Conservation (phyloP, 1,284 basidiomycete genomes). For the Coniferiporia weirii region DNA sequence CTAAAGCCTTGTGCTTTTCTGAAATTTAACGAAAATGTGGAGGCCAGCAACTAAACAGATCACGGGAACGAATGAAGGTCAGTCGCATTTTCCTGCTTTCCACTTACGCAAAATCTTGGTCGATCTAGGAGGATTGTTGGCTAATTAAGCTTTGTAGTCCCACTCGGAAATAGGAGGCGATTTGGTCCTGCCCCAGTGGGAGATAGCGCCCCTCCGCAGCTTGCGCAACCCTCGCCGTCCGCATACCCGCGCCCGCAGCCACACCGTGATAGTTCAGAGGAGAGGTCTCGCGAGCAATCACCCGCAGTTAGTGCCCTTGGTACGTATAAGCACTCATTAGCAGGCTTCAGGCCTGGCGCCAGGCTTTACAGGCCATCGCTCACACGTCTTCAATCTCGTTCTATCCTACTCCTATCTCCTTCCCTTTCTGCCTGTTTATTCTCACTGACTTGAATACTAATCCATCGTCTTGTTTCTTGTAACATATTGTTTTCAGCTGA, state of each 20-base stretch:
- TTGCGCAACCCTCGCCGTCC: constrained; percentile 80
- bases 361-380: neutral
- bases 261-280: constrained; percentile 37
- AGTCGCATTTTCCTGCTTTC: constrained; percentile 19
- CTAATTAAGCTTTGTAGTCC: constrained; percentile 39
- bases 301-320: constrained; percentile 23
- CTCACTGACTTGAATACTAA: constrained; percentile 29
- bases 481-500: constrained; percentile 47
- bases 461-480: constrained; percentile 52
- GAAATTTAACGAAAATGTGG: constrained; percentile 56
- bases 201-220: constrained; percentile 68
- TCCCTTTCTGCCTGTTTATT: neutral
- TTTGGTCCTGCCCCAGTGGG: constrained; percentile 82
- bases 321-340: constrained; percentile 17
- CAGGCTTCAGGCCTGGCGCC: neutral
- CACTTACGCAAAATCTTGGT: neutral
- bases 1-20: neutral
- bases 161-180: constrained; percentile 79
- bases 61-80: constrained; percentile 79
- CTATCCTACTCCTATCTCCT: neutral
- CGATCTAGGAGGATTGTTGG: constrained; percentile 6
- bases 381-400: neutral
- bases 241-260: constrained; percentile 66
- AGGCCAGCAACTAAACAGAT: constrained; percentile 80
- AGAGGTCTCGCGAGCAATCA: constrained; percentile 46